These are phyloP conservation scores for Condylostoma magnum DNA, from an alignment of 169 alveolate genomes.

Conservation along the genomic window DNA sequence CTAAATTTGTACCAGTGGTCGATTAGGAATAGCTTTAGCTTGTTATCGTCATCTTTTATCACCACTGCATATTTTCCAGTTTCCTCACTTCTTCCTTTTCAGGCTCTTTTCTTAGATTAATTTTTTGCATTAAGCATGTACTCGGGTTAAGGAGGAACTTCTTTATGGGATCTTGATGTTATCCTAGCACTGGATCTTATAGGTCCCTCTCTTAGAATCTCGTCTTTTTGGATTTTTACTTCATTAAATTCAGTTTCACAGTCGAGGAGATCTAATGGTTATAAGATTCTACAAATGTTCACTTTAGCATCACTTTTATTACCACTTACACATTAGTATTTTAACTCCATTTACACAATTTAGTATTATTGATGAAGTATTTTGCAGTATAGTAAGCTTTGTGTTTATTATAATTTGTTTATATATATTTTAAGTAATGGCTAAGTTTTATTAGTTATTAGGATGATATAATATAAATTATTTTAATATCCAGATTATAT, in stretches of 20 bases:
- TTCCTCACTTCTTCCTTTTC: constrained; percentile 23
- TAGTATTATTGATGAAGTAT: no score
- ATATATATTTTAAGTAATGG: no score
- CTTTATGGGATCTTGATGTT: neutral
- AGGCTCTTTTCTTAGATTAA: neutral
- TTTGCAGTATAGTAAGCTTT: no score
- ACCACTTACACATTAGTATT: no score
- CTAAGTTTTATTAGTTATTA: no score
- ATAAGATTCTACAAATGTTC: constrained; percentile 14
- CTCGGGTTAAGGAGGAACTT: neutral
- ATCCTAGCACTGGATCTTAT: neutral
- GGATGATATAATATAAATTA: no score
- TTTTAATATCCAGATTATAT: no score
- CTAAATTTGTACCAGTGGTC: constrained; percentile 29
- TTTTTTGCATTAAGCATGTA: neutral
- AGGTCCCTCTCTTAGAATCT: constrained; percentile 5
- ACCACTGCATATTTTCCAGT: constrained; percentile 15
- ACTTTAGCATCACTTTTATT: constrained; percentile 10
- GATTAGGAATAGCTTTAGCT: neutral
- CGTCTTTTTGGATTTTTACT: neutral
- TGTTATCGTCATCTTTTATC: neutral
- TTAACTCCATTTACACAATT: no score
- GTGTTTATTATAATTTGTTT: no score
- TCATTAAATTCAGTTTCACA: constrained; percentile 9
- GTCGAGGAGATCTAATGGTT: neutral